phyloP scores from a whole-genome alignment of 352 stramenopile genomes.

The Phytopythium litorale region DNA sequence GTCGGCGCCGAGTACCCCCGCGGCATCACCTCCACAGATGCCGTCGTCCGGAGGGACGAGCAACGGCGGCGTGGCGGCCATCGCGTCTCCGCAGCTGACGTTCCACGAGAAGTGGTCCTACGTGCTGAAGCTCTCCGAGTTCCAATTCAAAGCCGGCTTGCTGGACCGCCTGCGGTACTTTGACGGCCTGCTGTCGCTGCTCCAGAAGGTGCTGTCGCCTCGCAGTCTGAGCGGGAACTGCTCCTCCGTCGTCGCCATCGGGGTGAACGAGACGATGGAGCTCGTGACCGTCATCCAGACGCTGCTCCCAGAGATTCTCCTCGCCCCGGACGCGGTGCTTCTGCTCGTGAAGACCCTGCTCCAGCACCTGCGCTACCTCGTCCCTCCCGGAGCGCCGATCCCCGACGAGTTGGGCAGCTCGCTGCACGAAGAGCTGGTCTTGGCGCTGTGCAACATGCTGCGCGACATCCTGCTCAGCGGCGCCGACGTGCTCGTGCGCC shows the following conservation, averaged over 20 bases:
- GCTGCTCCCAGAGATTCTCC: constrained; percentile 66
- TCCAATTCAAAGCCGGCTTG: constrained; percentile 76
- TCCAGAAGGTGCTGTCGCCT: constrained; percentile 76
- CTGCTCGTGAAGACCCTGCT: constrained; percentile 77
- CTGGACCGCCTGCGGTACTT: constrained; percentile 77
- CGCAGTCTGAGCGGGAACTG: constrained; percentile 32
- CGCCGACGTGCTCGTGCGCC: constrained; percentile 68
- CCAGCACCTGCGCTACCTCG: constrained; percentile 70
- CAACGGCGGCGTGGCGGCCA: not conserved
- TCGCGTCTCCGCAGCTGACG: constrained; percentile 26
- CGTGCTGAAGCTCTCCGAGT: constrained; percentile 74
- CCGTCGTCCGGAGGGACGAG: not conserved
- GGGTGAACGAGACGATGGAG: constrained; percentile 76
- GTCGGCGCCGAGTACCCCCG: constrained; percentile 1
- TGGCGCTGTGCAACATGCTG: constrained; percentile 68
- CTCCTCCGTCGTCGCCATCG: constrained; percentile 46
- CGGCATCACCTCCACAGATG: constrained; percentile 6
- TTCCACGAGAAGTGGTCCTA: constrained; percentile 83
- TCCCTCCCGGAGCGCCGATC: constrained; percentile 51
- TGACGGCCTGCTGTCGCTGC: constrained; percentile 67
- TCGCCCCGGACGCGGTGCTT: constrained; percentile 43
- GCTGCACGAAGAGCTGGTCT: constrained; percentile 66
- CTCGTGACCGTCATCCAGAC: constrained; percentile 67
- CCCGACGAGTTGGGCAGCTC: constrained; percentile 33
- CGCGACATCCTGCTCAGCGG: constrained; percentile 66